A percentile compares a stretch with the other conserved stretches of the same genome.
Conservation (phyloP, 805 yeast species). For the Starmerella lactis-condensi region DNA sequence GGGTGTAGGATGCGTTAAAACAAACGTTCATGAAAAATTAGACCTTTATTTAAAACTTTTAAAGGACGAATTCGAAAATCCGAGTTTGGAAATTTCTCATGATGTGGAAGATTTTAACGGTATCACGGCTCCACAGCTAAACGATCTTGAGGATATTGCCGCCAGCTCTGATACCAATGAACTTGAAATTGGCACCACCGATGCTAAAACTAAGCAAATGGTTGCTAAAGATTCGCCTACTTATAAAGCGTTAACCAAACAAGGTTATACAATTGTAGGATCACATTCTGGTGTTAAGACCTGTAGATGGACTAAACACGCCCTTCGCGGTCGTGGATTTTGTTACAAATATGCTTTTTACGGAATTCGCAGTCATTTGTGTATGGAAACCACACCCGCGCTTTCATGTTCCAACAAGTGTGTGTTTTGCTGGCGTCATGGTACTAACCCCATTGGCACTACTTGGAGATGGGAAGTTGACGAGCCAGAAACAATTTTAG, state of each 20-base stretch:
- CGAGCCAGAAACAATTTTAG: slow-evolving; percentile 62
- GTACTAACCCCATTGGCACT: slow-evolving; percentile 90
- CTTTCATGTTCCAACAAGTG: slow-evolving; percentile 87
- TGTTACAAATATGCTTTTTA: slow-evolving; percentile 86
- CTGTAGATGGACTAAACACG: slow-evolving; percentile 92
- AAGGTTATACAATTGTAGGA: slow-evolving; percentile 84
- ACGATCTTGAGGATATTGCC: slow-evolving; percentile 40
- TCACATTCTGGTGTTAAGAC: slow-evolving; percentile 89
- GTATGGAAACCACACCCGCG: slow-evolving; percentile 93
- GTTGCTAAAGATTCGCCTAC: slow-evolving; percentile 82
- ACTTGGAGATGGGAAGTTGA: slow-evolving; percentile 95
- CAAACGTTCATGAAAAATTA: slow-evolving; percentile 35
- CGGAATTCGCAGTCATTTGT: slow-evolving; percentile 74
- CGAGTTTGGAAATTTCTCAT: slow-evolving; percentile 11
- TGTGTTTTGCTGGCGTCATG: slow-evolving; percentile 95
- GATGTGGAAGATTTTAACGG: slow-evolving; percentile 26
- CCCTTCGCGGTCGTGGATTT: slow-evolving; percentile 81
- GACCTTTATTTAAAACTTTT: slow-evolving; percentile 51
- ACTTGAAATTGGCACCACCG: slow-evolving; percentile 36
- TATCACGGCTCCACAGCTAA: slow-evolving; percentile 30
- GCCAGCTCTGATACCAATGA: slow-evolving; percentile 29
- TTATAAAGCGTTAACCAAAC: slow-evolving; percentile 69
- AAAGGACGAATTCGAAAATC: slow-evolving; percentile 42
- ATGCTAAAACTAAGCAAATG: slow-evolving; percentile 42
- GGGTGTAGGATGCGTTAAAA: slow-evolving; percentile 68